phyloP scores from a whole-genome alignment of 2,329 filamentous ascomycete species.

The Penicillium sp. region DNA sequence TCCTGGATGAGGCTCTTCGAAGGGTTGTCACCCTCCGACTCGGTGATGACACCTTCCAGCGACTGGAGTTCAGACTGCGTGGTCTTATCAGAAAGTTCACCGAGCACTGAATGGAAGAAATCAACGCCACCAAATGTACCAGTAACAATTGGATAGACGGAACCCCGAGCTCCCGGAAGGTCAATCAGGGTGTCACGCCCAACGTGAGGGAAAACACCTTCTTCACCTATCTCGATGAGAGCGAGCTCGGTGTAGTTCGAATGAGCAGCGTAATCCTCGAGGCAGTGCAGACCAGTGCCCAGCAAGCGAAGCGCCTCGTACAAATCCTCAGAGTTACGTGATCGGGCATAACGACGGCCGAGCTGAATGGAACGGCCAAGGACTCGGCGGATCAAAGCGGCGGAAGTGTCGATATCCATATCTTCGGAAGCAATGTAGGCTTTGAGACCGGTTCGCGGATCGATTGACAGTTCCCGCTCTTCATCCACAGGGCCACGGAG shows the following conservation, averaged over 20 bases:
- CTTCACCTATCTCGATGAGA: conserved; percentile 78
- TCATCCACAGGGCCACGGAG: conserved; percentile 81
- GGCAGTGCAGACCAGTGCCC: conserved; percentile 81
- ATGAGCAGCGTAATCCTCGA: conserved; percentile 90
- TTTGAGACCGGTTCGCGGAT: conserved; percentile 72
- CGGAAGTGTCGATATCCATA: conserved; percentile 72
- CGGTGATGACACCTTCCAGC: conserved; percentile 73
- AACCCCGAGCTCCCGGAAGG: conserved; percentile 59
- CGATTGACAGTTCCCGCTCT: conserved; percentile 68
- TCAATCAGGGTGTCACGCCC: conserved; percentile 67
- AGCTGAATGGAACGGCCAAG: conserved; percentile 71
- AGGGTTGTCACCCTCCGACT: conserved; percentile 54
- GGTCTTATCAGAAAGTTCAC: conserved; percentile 76
- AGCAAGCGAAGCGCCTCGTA: conserved; percentile 81
- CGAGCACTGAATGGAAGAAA: conserved; percentile 81
- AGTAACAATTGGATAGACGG: conserved; percentile 77
- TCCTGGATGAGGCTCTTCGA: conserved; percentile 72
- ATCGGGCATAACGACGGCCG: conserved; percentile 66
- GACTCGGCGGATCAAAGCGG: conserved; percentile 67
- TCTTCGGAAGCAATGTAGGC: conserved; percentile 90
- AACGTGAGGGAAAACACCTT: conserved; percentile 78
- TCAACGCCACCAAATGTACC: conserved; percentile 94
- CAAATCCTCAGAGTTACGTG: conserved; percentile 67
- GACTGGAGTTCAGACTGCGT: conserved; percentile 87
- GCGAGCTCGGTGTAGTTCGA: conserved; percentile 89